Evolutionary conservation across 805 yeast species (phyloP).

Genomic region (Komagataella phaffii): DNA sequence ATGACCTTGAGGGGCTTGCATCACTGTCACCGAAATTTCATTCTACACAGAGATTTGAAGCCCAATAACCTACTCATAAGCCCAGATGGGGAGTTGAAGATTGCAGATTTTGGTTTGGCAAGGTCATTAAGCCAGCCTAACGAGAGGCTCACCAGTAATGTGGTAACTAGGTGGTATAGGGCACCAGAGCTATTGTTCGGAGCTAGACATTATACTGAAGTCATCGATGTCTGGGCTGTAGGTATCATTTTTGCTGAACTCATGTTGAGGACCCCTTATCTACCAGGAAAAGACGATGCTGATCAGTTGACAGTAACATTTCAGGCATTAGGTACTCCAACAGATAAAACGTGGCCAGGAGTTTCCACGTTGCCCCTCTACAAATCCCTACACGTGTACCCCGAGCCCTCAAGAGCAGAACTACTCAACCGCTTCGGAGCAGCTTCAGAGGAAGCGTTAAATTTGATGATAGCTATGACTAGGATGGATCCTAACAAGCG

Average conservation of each 20-base stretch:
- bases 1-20: slow-evolving; percentile 93
- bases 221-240: slow-evolving; percentile 91
- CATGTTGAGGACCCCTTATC: slow-evolving; percentile 88
- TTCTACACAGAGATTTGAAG: slow-evolving; percentile 85
- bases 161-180: slow-evolving; percentile 95
- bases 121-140: slow-evolving; percentile 68
- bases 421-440: slow-evolving; percentile 77
- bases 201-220: slow-evolving; percentile 76
- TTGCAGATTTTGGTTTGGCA: slow-evolving; percentile 97
- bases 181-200: slow-evolving; percentile 92
- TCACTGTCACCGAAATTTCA: slow-evolving; percentile 87
- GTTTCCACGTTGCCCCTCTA: slow-evolving; percentile 70
- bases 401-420: slow-evolving; percentile 73
- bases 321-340: slow-evolving; percentile 92
- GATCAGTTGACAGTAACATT: slow-evolving; percentile 92
- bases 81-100: slow-evolving; percentile 76
- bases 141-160: slow-evolving; percentile 78
- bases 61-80: slow-evolving; percentile 84
- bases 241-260: slow-evolving; percentile 94
- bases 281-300: slow-evolving; percentile 83
- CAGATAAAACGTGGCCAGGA: slow-evolving; percentile 85
- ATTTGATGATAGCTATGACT: slow-evolving; percentile 59
- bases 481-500: slow-evolving; percentile 69
- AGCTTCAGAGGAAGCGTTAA: slow-evolving; percentile 76
- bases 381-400: slow-evolving; percentile 60